phyloP scores from a whole-genome alignment of 164 flowering plant genomes.

The Magnolia kwangsiensis region DNA sequence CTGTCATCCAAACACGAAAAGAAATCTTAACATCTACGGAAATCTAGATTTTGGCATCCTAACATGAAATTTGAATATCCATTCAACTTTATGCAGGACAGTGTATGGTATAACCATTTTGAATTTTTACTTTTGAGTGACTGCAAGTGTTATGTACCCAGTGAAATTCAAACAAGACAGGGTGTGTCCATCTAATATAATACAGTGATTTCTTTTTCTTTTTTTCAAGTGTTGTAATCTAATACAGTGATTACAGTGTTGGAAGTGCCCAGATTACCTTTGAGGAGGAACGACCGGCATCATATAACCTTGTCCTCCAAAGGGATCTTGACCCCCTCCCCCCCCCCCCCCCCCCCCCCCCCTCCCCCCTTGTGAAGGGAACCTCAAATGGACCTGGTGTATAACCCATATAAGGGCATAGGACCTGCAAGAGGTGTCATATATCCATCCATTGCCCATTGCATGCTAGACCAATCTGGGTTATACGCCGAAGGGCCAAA shows the following conservation, averaged over 20 bases:
- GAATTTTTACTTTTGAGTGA: no score
- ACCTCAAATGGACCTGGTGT: slow-evolving; percentile 56
- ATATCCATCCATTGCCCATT: slow-evolving; percentile 65
- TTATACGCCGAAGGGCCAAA: slow-evolving; percentile 52
- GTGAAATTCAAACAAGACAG: no score
- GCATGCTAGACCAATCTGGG: slow-evolving; percentile 74
- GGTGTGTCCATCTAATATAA: no score
- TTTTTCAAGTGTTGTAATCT: no score
- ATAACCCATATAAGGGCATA: slow-evolving; percentile 65
- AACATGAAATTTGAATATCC: not conserved
- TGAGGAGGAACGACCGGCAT: slow-evolving; percentile 54
- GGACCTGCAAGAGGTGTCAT: slow-evolving; percentile 48
- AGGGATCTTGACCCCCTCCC: slow-evolving; percentile 73
- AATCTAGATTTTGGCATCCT: not conserved
- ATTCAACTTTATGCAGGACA: not conserved
- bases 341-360: no score
- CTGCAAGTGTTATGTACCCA: no score
- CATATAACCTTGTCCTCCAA: slow-evolving; percentile 55
- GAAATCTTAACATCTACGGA: not conserved
- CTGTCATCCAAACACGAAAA: not conserved
- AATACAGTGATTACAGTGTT: no score
- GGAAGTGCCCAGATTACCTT: slow-evolving; percentile 29
- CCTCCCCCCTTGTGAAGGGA: no score
- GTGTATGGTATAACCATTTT: no score
- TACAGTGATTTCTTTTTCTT: no score